Conservation (phyloP, 176 grass and related monocot genomes). For the Oryza glumipatula region DNA sequence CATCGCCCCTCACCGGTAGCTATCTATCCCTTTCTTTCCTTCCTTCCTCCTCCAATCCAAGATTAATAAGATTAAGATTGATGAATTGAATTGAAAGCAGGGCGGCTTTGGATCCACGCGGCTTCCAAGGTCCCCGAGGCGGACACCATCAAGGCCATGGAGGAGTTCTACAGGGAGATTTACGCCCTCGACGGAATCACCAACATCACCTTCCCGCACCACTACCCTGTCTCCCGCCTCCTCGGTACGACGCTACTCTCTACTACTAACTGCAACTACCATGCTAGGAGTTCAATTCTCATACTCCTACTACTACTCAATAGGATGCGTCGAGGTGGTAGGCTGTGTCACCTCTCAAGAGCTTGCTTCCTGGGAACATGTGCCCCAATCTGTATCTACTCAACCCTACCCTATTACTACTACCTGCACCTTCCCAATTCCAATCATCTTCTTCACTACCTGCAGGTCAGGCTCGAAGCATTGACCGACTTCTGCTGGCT, state of each 20-base stretch:
- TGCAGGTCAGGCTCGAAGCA: constrained; percentile 86
- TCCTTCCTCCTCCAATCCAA: not conserved
- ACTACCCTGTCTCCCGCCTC: constrained; percentile 84
- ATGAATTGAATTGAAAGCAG: constrained; percentile 16
- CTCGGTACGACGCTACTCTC: constrained; percentile 39
- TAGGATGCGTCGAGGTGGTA: constrained; percentile 84
- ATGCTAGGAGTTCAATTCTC: too few relatives aligned
- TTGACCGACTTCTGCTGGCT: constrained; percentile 92
- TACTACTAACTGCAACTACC: too few relatives aligned
- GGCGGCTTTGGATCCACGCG: constrained; percentile 90
- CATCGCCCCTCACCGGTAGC: constrained; percentile 68
- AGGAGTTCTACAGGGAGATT: constrained; percentile 86
- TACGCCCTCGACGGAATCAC: constrained; percentile 71
- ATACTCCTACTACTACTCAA: not conserved
- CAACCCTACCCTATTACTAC: too few relatives aligned
- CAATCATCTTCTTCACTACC: not conserved
- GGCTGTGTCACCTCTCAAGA: constrained; percentile 81
- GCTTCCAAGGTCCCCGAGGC: constrained; percentile 82
- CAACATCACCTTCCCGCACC: constrained; percentile 67
- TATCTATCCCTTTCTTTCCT: not conserved
- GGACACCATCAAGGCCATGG: constrained; percentile 78
- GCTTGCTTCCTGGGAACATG: constrained; percentile 69
- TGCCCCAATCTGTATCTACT: constrained; percentile 65
- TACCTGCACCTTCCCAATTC: too few relatives aligned
- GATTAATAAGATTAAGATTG: too few relatives aligned